phyloP scores from a whole-genome alignment of 2,329 filamentous ascomycete species.

The Xylaria arbuscula region DNA sequence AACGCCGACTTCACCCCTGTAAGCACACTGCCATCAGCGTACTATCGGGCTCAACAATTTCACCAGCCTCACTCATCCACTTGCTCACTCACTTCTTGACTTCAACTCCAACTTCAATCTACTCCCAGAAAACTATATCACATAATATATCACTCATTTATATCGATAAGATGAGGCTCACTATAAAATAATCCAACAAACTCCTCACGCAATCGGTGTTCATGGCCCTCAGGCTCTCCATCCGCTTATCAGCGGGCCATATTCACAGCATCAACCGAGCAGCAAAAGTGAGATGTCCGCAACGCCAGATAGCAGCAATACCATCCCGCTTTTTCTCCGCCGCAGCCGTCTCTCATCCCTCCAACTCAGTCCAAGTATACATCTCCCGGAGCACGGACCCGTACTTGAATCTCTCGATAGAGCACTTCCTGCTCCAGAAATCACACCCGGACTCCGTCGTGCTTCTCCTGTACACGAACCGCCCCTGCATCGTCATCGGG shows the following conservation, averaged over 20 bases:
- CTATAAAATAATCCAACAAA: not conserved
- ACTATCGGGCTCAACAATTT: slow-evolving; percentile 13
- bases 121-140: not conserved
- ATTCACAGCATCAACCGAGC: slow-evolving; percentile 1
- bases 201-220: not conserved
- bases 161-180: not conserved
- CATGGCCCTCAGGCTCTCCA: slow-evolving; percentile 37
- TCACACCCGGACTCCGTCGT: slow-evolving; percentile 78
- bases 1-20: not conserved
- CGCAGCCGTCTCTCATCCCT: slow-evolving; percentile 55
- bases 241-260: slow-evolving; percentile 32
- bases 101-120: not conserved
- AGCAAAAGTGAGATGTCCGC: slow-evolving; percentile 11
- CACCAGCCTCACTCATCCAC: slow-evolving; percentile 33
- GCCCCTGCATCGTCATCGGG: slow-evolving; percentile 88
- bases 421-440: slow-evolving; percentile 86
- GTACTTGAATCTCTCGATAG: slow-evolving; percentile 91
- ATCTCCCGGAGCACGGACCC: slow-evolving; percentile 77
- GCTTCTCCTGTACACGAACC: slow-evolving; percentile 89
- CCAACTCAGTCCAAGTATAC: slow-evolving; percentile 73
- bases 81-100: not conserved
- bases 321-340: slow-evolving; percentile 49
- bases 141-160: not conserved
- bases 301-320: not conserved
- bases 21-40: not conserved